Conservation (phyloP, 75 land plant genomes). For the Pinus albicaulis region DNA sequence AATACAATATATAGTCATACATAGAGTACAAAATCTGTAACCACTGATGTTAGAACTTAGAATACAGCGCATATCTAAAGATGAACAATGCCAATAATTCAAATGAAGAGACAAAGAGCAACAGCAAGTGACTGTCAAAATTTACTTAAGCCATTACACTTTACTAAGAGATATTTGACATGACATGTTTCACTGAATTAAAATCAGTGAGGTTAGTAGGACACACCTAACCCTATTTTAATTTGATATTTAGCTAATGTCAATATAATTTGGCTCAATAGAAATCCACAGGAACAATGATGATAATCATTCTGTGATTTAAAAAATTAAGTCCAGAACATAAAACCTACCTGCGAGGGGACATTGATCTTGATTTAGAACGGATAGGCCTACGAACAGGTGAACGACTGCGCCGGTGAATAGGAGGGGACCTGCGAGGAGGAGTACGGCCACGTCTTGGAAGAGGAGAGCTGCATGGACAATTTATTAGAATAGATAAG, state of each 20-base stretch:
- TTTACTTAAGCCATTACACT: no score
- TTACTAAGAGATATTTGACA: no score
- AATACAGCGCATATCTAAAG: no score
- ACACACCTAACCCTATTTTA: no score
- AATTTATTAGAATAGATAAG: background rate
- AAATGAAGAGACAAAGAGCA: no score
- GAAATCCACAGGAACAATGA: background rate
- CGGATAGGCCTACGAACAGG: slow-evolving; percentile 77
- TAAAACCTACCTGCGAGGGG: slow-evolving; percentile 62
- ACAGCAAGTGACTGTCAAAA: no score
- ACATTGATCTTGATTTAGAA: slow-evolving; percentile 77
- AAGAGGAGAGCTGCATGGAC: slow-evolving; percentile 32
- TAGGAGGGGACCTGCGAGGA: slow-evolving; percentile 80
- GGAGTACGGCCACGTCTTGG: slow-evolving; percentile 79
- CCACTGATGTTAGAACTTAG: no score
- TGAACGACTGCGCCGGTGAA: slow-evolving; percentile 74
- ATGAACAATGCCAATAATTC: no score
- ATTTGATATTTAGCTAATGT: background rate
- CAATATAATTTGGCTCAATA: background rate
- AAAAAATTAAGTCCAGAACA: background rate
- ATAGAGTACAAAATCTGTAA: no score
- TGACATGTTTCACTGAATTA: no score
- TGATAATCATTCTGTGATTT: background rate
- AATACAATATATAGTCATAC: no score
- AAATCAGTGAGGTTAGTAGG: no score